Evolutionary conservation across 768 basidiomycete genomes (phyloP).

Genomic region (Lactarius deliciosus): DNA sequence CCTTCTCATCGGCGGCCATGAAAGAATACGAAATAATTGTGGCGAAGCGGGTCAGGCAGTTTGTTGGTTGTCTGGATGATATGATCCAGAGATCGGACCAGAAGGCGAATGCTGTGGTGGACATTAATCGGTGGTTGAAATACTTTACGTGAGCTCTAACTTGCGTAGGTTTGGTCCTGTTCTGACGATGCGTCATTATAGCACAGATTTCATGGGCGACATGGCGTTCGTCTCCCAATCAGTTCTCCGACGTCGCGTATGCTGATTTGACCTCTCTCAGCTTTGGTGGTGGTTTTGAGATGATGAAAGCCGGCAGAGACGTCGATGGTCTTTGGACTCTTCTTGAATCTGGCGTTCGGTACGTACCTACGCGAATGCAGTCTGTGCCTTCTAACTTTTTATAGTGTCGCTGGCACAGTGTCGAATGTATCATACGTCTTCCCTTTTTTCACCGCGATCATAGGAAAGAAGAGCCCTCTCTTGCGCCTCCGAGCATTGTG

Average conservation of each 20-base stretch:
- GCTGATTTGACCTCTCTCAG: not conserved
- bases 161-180: not conserved
- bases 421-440: not conserved
- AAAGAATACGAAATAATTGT: constrained; percentile 48
- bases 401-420: not conserved
- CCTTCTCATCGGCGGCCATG: constrained; percentile 46
- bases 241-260: not conserved
- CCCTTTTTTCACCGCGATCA: not conserved
- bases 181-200: constrained; percentile 18
- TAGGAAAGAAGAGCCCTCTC: not conserved
- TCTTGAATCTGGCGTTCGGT: not conserved
- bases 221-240: constrained; percentile 37
- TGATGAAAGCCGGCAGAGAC: not conserved
- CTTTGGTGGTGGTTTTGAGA: constrained; percentile 6
- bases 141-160: constrained; percentile 41
- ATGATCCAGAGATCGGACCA: constrained; percentile 21
- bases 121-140: constrained; percentile 40
- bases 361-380: not conserved
- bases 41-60: constrained; percentile 40
- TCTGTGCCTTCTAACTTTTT: not conserved
- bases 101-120: constrained; percentile 29
- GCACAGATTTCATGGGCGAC: constrained; percentile 47
- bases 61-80: constrained; percentile 40
- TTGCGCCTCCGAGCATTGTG: not conserved
- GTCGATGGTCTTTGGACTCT: not conserved